Conservation (phyloP, 2,329 filamentous ascomycete genomes). For the Lachnellula hyalina region DNA sequence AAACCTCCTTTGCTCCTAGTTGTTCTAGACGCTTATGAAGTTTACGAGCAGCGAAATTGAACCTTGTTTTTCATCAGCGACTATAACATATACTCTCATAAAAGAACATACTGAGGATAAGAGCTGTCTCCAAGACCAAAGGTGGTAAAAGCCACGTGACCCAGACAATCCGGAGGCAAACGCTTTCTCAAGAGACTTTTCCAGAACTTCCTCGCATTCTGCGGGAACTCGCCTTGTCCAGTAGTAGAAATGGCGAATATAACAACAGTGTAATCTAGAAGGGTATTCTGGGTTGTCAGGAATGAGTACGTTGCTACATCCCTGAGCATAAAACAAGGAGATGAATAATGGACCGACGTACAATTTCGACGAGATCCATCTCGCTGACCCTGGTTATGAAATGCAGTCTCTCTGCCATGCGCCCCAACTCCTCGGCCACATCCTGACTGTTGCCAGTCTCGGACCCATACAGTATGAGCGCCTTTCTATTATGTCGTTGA, state of each 20-base stretch:
- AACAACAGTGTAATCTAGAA: constrained; percentile 52
- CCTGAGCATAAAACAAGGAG: neutral
- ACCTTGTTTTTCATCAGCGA: constrained; percentile 44
- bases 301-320: constrained; percentile 22
- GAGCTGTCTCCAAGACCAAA: constrained; percentile 95
- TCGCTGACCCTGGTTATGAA: constrained; percentile 73
- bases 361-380: constrained; percentile 70
- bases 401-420: constrained; percentile 68
- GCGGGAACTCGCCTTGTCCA: constrained; percentile 87
- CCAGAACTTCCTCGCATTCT: constrained; percentile 81
- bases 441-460: constrained; percentile 95
- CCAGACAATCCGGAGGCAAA: constrained; percentile 65
- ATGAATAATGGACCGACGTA: constrained; percentile 41
- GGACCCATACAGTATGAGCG: constrained; percentile 82
- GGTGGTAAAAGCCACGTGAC: constrained; percentile 66
- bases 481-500: constrained; percentile 38
- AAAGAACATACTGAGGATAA: constrained; percentile 68
- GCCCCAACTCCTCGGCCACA: constrained; percentile 77
- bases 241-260: constrained; percentile 87
- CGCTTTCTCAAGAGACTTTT: constrained; percentile 74
- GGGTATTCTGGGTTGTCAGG: constrained; percentile 39
- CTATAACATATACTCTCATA: neutral
- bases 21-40: constrained; percentile 78
- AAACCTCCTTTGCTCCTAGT: constrained; percentile 73
- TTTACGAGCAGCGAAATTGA: constrained; percentile 90